Conservation (phyloP, 148 eudicot genomes). For the Rhododendron mucronatum region DNA sequence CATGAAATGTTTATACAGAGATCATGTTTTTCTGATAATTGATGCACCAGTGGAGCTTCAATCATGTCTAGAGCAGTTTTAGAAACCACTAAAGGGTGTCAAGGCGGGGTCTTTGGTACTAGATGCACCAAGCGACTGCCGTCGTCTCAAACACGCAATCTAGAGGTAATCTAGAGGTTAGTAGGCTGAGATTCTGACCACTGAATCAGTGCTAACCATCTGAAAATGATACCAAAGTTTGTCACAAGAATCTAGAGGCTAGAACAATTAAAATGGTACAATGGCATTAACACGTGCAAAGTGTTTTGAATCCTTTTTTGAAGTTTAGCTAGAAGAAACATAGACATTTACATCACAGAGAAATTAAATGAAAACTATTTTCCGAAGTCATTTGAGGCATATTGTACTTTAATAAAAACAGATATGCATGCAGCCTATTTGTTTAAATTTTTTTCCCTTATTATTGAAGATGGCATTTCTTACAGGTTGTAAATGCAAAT, state of each 20-base stretch:
- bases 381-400: not conserved
- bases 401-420: not conserved
- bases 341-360: not conserved
- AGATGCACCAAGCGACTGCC: not conserved
- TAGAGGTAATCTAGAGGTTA: not conserved
- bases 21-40: too few relatives aligned
- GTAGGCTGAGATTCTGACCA: not conserved
- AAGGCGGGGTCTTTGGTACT: not conserved
- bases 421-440: not conserved
- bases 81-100: not conserved
- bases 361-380: not conserved
- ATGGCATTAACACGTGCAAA: not conserved
- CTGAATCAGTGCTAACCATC: not conserved
- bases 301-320: not conserved
- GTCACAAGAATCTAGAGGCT: not conserved
- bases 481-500: constrained; percentile 55
- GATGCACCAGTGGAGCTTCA: not conserved
- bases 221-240: not conserved
- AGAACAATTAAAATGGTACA: not conserved
- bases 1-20: too few relatives aligned
- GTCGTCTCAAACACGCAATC: not conserved
- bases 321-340: not conserved
- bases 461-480: not conserved
- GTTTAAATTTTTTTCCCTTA: not conserved
- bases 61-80: not conserved